Evolutionary conservation across 2,329 filamentous ascomycete genomes (phyloP).

Genomic region (Chaetomium sp.): DNA sequence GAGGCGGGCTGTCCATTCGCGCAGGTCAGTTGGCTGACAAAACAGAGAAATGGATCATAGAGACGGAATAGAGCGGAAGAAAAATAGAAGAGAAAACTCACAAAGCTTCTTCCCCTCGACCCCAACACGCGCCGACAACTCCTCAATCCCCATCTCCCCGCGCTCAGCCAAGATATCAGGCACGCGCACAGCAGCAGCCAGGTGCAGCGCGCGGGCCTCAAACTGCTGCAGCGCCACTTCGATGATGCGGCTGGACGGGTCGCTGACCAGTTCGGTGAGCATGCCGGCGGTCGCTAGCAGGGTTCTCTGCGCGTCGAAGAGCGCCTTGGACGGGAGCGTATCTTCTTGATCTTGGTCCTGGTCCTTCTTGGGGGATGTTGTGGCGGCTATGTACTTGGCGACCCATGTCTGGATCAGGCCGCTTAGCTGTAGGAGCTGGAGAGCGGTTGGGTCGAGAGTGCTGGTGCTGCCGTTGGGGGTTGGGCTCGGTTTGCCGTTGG

Average conservation of each 20-base stretch:
- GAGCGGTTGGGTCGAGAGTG: not conserved
- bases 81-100: not conserved
- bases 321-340: not conserved
- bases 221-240: not conserved
- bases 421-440: not conserved
- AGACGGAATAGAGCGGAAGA: not conserved
- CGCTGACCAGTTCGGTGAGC: not conserved
- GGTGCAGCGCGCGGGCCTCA: not conserved
- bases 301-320: not conserved
- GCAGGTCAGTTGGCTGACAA: not conserved
- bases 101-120: not conserved
- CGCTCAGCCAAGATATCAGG: not conserved
- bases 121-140: not conserved
- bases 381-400: not conserved
- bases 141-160: not conserved
- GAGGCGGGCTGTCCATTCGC: not conserved
- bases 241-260: not conserved
- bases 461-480: not conserved
- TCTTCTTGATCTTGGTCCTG: not conserved
- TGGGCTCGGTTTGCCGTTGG: not conserved
- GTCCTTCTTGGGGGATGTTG: not conserved
- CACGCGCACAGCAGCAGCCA: not conserved
- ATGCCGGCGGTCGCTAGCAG: not conserved
- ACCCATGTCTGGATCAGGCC: not conserved
- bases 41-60: not conserved